phyloP scores from a whole-genome alignment of 345 rosid genomes.

The Arabis hirsuta region DNA sequence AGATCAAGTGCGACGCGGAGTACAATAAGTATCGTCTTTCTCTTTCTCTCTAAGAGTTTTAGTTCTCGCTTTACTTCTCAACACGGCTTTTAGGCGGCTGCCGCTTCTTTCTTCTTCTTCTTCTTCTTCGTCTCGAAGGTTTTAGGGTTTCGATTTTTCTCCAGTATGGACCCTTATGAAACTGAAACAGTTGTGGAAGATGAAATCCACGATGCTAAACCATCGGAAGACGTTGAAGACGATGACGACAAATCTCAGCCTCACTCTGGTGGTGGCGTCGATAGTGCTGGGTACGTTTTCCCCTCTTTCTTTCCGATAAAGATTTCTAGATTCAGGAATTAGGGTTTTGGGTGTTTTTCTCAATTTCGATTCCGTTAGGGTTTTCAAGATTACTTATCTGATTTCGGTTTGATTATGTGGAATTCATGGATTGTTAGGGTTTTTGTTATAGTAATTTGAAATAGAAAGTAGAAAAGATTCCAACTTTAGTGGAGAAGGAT shows the following conservation, averaged over 20 bases:
- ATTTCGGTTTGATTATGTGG: not conserved
- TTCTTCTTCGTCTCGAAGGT: slow-evolving; percentile 12
- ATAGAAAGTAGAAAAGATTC: slow-evolving; percentile 18
- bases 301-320: slow-evolving; percentile 23
- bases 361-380: slow-evolving; percentile 5
- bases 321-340: slow-evolving; percentile 26
- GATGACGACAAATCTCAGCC: slow-evolving; percentile 62
- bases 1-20: slow-evolving; percentile 30
- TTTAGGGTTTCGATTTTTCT: slow-evolving; percentile 24
- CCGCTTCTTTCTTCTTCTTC: slow-evolving; percentile 14
- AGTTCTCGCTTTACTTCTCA: slow-evolving; percentile 34
- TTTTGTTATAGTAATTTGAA: not conserved
- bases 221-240: slow-evolving; percentile 44
- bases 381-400: slow-evolving; percentile 7
- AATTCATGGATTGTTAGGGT: not conserved
- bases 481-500: slow-evolving; percentile 28
- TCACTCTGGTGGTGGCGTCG: slow-evolving; percentile 71
- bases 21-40: slow-evolving; percentile 14
- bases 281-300: slow-evolving; percentile 66
- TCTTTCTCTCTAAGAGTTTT: slow-evolving; percentile 39
- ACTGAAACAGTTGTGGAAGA: slow-evolving; percentile 49
- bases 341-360: not conserved
- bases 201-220: slow-evolving; percentile 51
- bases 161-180: slow-evolving; percentile 56
- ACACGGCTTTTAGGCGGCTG: slow-evolving; percentile 39